Evolutionary conservation across 345 rosid species (phyloP).

Genomic region (Eutrema japonicum): DNA sequence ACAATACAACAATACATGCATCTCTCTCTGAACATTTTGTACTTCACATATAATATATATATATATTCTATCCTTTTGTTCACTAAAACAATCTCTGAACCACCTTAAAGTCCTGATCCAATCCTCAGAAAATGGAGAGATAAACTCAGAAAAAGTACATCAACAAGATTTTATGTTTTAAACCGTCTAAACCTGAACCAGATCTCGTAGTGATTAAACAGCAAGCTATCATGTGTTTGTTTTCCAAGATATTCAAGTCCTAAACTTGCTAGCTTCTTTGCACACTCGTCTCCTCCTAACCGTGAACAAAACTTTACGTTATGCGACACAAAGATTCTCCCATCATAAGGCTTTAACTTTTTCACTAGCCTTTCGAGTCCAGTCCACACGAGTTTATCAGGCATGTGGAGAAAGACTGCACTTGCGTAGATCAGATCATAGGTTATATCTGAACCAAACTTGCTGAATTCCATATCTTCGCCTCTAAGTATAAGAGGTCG

Average conservation of each 20-base stretch:
- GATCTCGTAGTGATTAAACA: conserved; percentile 93
- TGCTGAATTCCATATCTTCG: conserved; percentile 87
- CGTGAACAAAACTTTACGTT: conserved; percentile 89
- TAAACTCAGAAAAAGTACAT: not conserved
- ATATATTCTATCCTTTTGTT: conserved; percentile 11
- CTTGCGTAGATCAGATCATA: conserved; percentile 94
- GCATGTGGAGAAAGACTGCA: conserved; percentile 98
- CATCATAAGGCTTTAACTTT: conserved; percentile 75
- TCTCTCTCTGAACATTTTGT: conserved; percentile 16
- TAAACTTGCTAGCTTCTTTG: conserved; percentile 65
- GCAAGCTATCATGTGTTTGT: conserved; percentile 83
- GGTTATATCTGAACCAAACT: conserved; percentile 60
- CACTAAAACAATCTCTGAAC: not conserved
- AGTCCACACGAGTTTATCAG: conserved; percentile 90
- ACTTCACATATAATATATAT: conserved; percentile 23
- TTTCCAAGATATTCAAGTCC: conserved; percentile 82
- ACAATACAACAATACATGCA: conserved; percentile 15
- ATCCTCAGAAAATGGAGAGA: conserved; percentile 17
- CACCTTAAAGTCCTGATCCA: conserved; percentile 19
- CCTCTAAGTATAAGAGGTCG: conserved; percentile 85
- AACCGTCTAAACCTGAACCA: conserved; percentile 85
- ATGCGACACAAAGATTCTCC: conserved; percentile 92
- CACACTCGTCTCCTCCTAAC: conserved; percentile 78
- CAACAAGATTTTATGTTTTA: conserved; percentile 47
- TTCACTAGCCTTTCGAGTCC: conserved; percentile 77